Percentiles rank a stretch among this genome's conserved stretches.
Evolutionary conservation across 441 rosid species (phyloP).

Genomic region (Bruguiera hainesii): DNA sequence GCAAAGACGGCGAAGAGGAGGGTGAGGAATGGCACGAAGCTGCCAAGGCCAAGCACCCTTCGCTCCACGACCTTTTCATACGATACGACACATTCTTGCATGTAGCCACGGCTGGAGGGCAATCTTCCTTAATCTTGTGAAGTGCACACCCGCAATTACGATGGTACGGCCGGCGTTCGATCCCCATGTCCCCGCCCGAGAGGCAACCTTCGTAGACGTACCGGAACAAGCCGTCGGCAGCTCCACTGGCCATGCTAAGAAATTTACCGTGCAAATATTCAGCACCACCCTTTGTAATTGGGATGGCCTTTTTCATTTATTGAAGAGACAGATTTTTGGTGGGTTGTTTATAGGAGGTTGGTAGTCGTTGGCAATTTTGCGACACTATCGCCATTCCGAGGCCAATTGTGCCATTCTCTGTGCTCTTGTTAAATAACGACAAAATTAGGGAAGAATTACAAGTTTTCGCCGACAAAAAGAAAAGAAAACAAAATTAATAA

Average conservation of each 20-base stretch:
- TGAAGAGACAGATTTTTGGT: neutral
- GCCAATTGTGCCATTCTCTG: neutral
- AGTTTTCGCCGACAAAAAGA: too few species aligned
- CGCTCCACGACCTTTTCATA: slow-evolving; percentile 55
- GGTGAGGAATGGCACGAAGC: slow-evolving; percentile 31
- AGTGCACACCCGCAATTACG: slow-evolving; percentile 69
- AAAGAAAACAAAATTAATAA: too few species aligned
- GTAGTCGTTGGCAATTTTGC: neutral
- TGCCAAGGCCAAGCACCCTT: slow-evolving; percentile 43
- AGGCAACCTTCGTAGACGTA: slow-evolving; percentile 53
- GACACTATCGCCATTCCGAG: neutral
- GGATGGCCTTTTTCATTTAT: neutral
- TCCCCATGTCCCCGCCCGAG: slow-evolving; percentile 37
- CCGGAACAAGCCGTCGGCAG: slow-evolving; percentile 58
- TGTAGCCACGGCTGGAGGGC: slow-evolving; percentile 31
- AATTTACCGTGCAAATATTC: too few species aligned
- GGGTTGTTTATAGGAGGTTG: neutral
- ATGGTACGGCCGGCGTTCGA: slow-evolving; percentile 67
- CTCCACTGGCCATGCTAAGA: slow-evolving; percentile 33
- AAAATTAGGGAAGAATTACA: too few species aligned
- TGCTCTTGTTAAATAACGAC: neutral
- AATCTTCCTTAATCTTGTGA: slow-evolving; percentile 34
- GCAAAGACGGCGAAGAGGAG: slow-evolving; percentile 29
- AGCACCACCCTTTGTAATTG: neutral
- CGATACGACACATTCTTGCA: slow-evolving; percentile 48